These are phyloP conservation scores for Poa annua DNA, from an alignment of 176 grass and related monocot genomes.

Conservation along the genomic window DNA sequence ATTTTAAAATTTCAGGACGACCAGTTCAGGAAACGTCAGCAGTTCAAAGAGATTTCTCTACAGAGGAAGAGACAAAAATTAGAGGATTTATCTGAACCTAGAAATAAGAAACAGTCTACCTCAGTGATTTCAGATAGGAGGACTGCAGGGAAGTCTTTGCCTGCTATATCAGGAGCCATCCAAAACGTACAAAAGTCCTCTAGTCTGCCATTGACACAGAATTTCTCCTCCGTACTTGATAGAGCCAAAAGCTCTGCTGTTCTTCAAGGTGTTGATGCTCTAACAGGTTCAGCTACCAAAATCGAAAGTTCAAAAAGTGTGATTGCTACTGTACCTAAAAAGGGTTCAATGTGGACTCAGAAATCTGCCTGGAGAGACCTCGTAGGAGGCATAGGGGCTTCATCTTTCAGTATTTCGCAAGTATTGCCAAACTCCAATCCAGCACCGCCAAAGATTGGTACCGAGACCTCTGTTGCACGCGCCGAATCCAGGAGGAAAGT, in stretches of 20 bases:
- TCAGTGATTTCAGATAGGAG: constrained; percentile 29
- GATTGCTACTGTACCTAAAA: constrained; percentile 44
- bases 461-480: constrained; percentile 12
- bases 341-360: constrained; percentile 66
- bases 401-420: constrained; percentile 70
- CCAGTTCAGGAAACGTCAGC: constrained; percentile 32
- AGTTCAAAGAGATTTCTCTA: constrained; percentile 26
- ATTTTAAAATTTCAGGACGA: constrained; percentile 48
- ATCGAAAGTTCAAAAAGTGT: constrained; percentile 35
- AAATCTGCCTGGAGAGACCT: constrained; percentile 91
- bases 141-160: constrained; percentile 29
- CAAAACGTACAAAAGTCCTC: constrained; percentile 25
- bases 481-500: constrained; percentile 46
- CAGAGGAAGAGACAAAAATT: constrained; percentile 53
- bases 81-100: constrained; percentile 29
- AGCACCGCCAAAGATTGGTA: constrained; percentile 40
- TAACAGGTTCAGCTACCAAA: constrained; percentile 40
- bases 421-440: constrained; percentile 49
- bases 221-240: constrained; percentile 48
- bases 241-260: constrained; percentile 37
- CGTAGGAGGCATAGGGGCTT: constrained; percentile 51
- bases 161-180: constrained; percentile 16
- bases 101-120: constrained; percentile 43
- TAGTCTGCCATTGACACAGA: constrained; percentile 29
- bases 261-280: constrained; percentile 22